Evolutionary conservation across 768 basidiomycete species (phyloP).

Genomic region (Tulasnella sp.): DNA sequence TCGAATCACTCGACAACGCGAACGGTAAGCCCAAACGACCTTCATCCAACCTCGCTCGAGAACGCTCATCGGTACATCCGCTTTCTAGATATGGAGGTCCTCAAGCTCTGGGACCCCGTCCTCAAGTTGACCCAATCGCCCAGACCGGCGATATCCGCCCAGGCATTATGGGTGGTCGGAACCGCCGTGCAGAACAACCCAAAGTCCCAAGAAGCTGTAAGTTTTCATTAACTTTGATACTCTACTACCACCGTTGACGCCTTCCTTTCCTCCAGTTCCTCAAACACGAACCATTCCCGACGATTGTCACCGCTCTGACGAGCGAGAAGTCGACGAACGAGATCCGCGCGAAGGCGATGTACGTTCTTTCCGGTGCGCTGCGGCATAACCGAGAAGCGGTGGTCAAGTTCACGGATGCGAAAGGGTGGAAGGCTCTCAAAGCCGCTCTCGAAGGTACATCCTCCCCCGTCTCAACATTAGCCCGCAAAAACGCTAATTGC

Average conservation of each 20-base stretch:
- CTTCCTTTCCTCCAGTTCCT: constrained; percentile 41
- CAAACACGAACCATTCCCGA: constrained; percentile 48
- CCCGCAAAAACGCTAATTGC: constrained; percentile 10
- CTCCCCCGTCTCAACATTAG: background rate
- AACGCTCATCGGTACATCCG: background rate
- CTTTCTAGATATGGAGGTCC: constrained; percentile 54
- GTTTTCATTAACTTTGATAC: too few species aligned
- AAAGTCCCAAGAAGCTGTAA: constrained; percentile 61
- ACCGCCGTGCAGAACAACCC: constrained; percentile 89
- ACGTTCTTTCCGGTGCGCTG: constrained; percentile 63
- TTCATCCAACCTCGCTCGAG: background rate
- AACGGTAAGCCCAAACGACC: constrained; percentile 46
- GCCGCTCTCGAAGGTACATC: constrained; percentile 47
- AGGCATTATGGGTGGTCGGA: constrained; percentile 76
- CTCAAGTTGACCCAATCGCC: constrained; percentile 48
- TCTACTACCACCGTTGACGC: too few species aligned
- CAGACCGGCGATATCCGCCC: constrained; percentile 48
- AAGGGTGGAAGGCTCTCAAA: constrained; percentile 56
- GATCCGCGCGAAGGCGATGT: constrained; percentile 66
- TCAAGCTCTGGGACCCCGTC: constrained; percentile 71
- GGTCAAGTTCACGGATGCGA: constrained; percentile 33
- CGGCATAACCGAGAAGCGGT: constrained; percentile 70
- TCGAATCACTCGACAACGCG: constrained; percentile 86
- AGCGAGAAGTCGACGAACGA: constrained; percentile 33
- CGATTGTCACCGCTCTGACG: constrained; percentile 50